phyloP scores from a whole-genome alignment of 306 rosid species.

The Hippophae tibetana region DNA sequence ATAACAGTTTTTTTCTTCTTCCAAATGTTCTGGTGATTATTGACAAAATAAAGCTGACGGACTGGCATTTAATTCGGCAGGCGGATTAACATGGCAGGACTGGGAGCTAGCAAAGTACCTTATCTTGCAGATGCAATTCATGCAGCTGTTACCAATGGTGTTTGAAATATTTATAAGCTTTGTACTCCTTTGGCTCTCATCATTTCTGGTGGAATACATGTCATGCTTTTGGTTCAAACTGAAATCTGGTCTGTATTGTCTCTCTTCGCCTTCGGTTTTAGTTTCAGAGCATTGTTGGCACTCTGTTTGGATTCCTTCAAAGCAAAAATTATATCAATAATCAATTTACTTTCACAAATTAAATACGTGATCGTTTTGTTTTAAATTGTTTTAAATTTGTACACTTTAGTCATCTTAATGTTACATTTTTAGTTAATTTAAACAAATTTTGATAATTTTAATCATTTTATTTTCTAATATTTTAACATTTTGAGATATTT shows the following conservation, averaged over 20 bases:
- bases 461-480: too few relatives aligned
- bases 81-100: conserved; percentile 92
- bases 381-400: too few relatives aligned
- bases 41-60: background rate
- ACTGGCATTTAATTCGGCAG: conserved; percentile 27
- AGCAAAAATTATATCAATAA: too few relatives aligned
- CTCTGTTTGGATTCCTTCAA: too few relatives aligned
- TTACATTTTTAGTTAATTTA: too few relatives aligned
- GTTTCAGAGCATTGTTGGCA: background rate
- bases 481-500: too few relatives aligned
- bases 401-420: too few relatives aligned
- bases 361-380: too few relatives aligned
- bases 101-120: conserved; percentile 65
- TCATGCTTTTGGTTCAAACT: background rate
- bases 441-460: too few relatives aligned
- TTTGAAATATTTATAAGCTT: conserved; percentile 9
- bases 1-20: background rate
- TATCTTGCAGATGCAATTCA: conserved; percentile 81
- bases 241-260: background rate
- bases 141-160: conserved; percentile 51
- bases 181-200: background rate
- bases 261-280: background rate
- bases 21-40: background rate
- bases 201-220: background rate
- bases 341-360: too few relatives aligned